These are phyloP conservation scores for Rhodotorula sp. DNA, from an alignment of 1,284 basidiomycete genomes.

Conservation along the genomic window DNA sequence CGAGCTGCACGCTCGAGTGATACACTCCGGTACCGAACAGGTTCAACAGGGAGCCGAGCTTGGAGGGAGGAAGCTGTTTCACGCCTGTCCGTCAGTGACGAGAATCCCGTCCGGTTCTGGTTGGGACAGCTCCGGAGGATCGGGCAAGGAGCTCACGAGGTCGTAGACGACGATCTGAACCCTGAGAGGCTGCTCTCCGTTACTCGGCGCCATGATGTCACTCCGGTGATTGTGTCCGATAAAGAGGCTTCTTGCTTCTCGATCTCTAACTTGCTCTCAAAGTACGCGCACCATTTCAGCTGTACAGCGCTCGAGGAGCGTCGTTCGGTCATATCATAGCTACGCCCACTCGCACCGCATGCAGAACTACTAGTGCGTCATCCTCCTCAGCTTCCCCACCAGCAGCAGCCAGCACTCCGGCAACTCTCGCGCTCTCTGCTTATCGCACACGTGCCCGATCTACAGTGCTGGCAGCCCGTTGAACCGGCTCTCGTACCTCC, in stretches of 20 bases:
- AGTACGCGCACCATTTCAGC: conserved; percentile 2
- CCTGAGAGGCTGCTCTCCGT: conserved; percentile 3
- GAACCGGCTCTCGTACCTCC: conserved; percentile 39
- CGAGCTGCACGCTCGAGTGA: conserved; percentile 30
- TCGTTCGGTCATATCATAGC: too few species aligned
- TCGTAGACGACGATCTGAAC: conserved; percentile 31
- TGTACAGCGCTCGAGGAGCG: not conserved
- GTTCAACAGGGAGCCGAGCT: conserved; percentile 21
- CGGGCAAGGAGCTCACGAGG: conserved; percentile 11
- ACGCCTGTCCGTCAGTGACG: not conserved
- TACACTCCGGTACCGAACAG: conserved; percentile 28
- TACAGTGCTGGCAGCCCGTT: conserved; percentile 35
- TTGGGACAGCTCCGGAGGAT: not conserved
- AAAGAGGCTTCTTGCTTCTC: not conserved
- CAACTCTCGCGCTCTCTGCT: not conserved
- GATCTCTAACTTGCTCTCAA: not conserved
- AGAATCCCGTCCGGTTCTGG: not conserved
- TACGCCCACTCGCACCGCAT: conserved; percentile 6
- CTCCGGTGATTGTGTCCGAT: not conserved
- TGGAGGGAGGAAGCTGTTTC: conserved; percentile 23
- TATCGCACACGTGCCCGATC: too few species aligned
- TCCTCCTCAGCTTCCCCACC: not conserved
- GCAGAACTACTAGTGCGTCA: conserved; percentile 9
- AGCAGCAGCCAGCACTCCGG: not conserved
- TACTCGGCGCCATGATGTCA: not conserved